phyloP scores from a whole-genome alignment of 225 moss, liverwort and hornwort species.

The Antitrichia curtipendula region DNA sequence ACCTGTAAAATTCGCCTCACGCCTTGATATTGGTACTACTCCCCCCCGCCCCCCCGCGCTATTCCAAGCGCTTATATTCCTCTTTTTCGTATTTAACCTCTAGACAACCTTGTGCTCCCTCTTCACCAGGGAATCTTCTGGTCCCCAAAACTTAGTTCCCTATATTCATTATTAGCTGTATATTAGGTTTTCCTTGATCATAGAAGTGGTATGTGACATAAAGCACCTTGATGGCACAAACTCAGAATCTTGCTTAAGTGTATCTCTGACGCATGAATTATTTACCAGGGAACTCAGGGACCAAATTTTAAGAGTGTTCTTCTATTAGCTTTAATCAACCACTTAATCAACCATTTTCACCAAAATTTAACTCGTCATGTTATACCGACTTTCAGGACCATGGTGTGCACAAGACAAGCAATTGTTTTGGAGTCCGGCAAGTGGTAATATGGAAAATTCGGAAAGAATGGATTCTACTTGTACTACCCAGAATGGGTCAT shows the following conservation, averaged over 20 bases:
- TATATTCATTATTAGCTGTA: neutral
- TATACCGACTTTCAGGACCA: neutral
- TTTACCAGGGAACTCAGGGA: neutral
- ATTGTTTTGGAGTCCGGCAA: constrained; percentile 16
- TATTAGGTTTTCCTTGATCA: too few species aligned
- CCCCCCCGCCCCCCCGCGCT: too few species aligned
- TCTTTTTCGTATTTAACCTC: neutral
- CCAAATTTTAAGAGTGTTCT: neutral
- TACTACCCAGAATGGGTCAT: neutral
- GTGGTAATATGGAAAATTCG: neutral
- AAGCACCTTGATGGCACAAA: neutral
- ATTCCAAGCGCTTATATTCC: neutral
- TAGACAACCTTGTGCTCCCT: neutral
- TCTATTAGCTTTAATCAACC: neutral
- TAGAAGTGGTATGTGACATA: neutral
- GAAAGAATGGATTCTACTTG: neutral
- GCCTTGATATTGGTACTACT: constrained; percentile 30
- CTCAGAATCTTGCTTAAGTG: neutral
- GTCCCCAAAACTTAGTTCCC: neutral
- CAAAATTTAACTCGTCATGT: neutral
- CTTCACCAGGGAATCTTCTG: neutral
- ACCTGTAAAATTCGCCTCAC: constrained; percentile 28
- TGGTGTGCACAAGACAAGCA: constrained; percentile 33
- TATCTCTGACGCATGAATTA: neutral
- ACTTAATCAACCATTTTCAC: neutral